A percentile compares a stretch with the other conserved stretches of the same genome.
Conservation (phyloP, 257 asterid genomes). For the Fraxinus americana region DNA sequence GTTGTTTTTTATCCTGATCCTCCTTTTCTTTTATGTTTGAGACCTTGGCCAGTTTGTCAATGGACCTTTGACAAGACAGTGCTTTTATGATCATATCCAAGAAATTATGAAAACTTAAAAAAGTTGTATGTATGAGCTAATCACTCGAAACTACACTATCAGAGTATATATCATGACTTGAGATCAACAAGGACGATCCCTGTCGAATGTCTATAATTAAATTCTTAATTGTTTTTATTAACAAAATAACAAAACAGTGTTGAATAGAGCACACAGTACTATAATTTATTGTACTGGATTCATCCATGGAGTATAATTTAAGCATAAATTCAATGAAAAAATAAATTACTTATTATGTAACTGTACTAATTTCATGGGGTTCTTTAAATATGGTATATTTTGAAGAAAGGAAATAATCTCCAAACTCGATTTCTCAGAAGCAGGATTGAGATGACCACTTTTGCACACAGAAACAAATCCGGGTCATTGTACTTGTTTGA, state of each 20-base stretch:
- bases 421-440: background rate
- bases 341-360: background rate
- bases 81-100: background rate
- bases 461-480: constrained; percentile 1
- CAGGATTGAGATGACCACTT: constrained; percentile 5
- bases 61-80: background rate
- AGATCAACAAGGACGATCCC: background rate
- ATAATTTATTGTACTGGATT: background rate
- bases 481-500: constrained; percentile 23
- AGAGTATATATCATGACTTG: too few species aligned
- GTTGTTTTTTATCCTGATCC: background rate
- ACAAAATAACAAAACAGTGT: background rate
- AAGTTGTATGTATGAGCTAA: too few species aligned
- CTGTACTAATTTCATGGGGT: constrained; percentile 1
- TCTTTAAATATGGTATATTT: background rate
- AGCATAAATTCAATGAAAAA: background rate
- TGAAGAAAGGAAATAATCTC: background rate
- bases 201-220: too few species aligned
- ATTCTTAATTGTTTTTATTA: background rate
- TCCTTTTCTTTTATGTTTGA: background rate
- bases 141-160: background rate
- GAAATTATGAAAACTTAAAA: background rate
- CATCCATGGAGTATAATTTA: background rate
- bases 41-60: background rate
- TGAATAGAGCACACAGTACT: background rate